Evolutionary conservation across 768 basidiomycete species (phyloP).

Genomic region (Amanita pallidorosea): DNA sequence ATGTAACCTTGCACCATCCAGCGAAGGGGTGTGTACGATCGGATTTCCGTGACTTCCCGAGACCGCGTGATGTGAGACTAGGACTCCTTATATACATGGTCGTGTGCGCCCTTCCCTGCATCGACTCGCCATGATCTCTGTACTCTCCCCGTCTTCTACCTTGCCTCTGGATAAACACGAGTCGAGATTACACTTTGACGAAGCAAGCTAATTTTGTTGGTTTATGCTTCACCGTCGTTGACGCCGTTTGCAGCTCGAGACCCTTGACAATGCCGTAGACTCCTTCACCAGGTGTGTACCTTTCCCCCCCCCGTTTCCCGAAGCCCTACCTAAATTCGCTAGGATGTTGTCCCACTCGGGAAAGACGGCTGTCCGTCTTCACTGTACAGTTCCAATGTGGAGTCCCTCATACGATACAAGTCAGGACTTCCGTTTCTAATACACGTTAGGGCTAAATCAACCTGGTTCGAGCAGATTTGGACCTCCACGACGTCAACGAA

Average conservation of each 20-base stretch:
- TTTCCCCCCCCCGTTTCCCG: not conserved
- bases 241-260: slow-evolving; percentile 29
- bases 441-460: not conserved
- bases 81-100: slow-evolving; percentile 12
- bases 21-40: slow-evolving; percentile 8
- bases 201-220: slow-evolving; percentile 20
- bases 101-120: slow-evolving; percentile 15
- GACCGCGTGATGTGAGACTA: slow-evolving; percentile 14
- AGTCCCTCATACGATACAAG: slow-evolving; percentile 46
- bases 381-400: slow-evolving; percentile 64
- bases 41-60: slow-evolving; percentile 23
- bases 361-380: slow-evolving; percentile 37
- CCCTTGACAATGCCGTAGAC: slow-evolving; percentile 44
- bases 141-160: slow-evolving; percentile 12
- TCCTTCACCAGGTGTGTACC: slow-evolving; percentile 47
- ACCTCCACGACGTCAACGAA: slow-evolving; percentile 61
- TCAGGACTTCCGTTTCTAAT: slow-evolving; percentile 21
- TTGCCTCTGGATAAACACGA: slow-evolving; percentile 10
- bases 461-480: slow-evolving; percentile 33
- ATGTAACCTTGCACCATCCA: not conserved
- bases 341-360: slow-evolving; percentile 42
- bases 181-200: slow-evolving; percentile 19
- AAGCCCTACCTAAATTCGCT: not conserved
- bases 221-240: slow-evolving; percentile 4
- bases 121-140: slow-evolving; percentile 15